These are phyloP conservation scores for Zychaea mexicana DNA, from an alignment of 371 early-diverging fungal species.

Conservation along the genomic window DNA sequence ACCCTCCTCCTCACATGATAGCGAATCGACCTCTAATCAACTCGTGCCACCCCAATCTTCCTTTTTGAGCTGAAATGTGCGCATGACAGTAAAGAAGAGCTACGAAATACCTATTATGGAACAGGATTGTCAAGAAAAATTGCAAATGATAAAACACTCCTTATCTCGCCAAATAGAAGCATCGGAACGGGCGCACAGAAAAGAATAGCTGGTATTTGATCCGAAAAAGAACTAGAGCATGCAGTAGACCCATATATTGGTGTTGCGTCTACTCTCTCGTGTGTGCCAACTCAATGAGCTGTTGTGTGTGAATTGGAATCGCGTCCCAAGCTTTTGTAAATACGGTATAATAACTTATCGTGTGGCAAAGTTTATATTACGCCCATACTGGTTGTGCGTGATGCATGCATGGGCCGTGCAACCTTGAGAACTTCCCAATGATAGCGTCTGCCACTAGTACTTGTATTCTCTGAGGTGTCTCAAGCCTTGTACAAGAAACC, in stretches of 20 bases:
- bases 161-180: neutral
- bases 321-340: too few relatives aligned
- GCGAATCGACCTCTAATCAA: neutral
- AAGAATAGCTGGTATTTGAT: neutral
- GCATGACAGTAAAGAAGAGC: neutral
- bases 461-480: too few relatives aligned
- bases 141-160: neutral
- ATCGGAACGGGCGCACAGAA: neutral
- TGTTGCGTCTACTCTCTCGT: neutral
- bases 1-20: neutral
- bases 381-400: too few relatives aligned
- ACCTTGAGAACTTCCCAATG: too few relatives aligned
- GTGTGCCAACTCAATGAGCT: neutral
- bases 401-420: too few relatives aligned
- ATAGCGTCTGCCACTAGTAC: too few relatives aligned
- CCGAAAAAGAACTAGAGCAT: neutral
- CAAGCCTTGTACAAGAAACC: too few relatives aligned
- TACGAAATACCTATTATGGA: neutral
- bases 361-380: too few relatives aligned
- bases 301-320: neutral
- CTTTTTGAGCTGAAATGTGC: neutral
- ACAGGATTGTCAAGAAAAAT: constrained; percentile 5
- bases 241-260: neutral
- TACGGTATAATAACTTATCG: too few relatives aligned
- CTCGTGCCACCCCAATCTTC: neutral